phyloP scores from a whole-genome alignment of 2,329 filamentous ascomycete genomes.

The Drechslerella dactyloides region DNA sequence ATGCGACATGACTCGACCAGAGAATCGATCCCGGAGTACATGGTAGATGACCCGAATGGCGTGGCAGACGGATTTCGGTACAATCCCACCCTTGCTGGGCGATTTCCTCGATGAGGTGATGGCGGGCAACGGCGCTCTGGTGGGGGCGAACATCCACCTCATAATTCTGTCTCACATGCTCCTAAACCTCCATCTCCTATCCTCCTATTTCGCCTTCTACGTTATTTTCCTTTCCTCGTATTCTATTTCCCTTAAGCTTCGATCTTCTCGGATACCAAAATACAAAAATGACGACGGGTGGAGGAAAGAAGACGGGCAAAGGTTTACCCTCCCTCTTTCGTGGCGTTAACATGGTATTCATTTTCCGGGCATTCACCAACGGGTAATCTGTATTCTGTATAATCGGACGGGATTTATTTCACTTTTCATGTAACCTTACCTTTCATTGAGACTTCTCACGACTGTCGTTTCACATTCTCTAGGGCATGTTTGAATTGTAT shows the following conservation, averaged over 20 bases:
- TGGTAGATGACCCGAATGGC: constrained; percentile 41
- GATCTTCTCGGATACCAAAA: too few relatives aligned
- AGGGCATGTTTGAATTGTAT: background rate
- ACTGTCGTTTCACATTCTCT: background rate
- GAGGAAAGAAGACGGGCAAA: too few relatives aligned
- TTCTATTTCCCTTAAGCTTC: too few relatives aligned
- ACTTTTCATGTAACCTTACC: background rate
- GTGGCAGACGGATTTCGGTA: constrained; percentile 47
- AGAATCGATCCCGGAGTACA: constrained; percentile 40
- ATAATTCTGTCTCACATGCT: too few relatives aligned
- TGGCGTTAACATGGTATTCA: background rate
- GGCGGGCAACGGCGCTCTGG: background rate
- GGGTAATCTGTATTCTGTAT: constrained; percentile 13
- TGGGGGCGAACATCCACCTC: background rate
- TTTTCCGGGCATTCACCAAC: background rate
- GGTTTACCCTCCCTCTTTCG: too few relatives aligned
- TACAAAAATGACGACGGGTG: too few relatives aligned
- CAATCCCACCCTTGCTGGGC: constrained; percentile 20
- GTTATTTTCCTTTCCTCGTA: too few relatives aligned
- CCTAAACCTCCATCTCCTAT: too few relatives aligned
- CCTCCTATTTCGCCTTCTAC: too few relatives aligned
- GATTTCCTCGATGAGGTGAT: constrained; percentile 14
- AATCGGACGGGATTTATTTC: too few relatives aligned
- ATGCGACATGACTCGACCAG: constrained; percentile 8
- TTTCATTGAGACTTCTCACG: background rate